Evolutionary conservation across 2,329 filamentous ascomycete genomes (phyloP).

Genomic region (Fusarium sp.): DNA sequence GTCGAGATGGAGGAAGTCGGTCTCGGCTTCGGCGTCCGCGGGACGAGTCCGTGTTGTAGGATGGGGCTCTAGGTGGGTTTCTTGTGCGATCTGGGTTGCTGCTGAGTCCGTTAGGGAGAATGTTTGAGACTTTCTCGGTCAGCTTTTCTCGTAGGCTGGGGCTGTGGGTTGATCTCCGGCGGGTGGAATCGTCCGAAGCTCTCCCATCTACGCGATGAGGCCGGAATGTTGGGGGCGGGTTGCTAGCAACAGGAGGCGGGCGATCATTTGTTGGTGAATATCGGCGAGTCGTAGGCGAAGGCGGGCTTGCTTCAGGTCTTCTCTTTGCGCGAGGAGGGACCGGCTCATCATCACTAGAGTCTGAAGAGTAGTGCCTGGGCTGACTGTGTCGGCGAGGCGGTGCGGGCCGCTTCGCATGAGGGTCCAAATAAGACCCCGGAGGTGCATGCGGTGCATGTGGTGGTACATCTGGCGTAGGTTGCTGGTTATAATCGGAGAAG

Average conservation of each 20-base stretch:
- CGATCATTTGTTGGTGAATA: slow-evolving; percentile 46
- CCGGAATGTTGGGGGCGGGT: slow-evolving; percentile 43
- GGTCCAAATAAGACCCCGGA: slow-evolving; percentile 48
- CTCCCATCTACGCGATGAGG: slow-evolving; percentile 49
- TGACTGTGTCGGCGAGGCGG: slow-evolving; percentile 61
- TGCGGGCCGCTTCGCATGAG: slow-evolving; percentile 46
- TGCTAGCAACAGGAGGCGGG: slow-evolving; percentile 42
- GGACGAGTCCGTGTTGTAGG: slow-evolving; percentile 44
- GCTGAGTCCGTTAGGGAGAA: slow-evolving; percentile 52
- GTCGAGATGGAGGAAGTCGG: slow-evolving; percentile 52
- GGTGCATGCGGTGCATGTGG: slow-evolving; percentile 44
- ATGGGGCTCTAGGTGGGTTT: slow-evolving; percentile 49
- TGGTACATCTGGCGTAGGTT: slow-evolving; percentile 46
- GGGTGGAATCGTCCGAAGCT: slow-evolving; percentile 46
- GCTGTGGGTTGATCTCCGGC: slow-evolving; percentile 49
- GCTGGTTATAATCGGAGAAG: slow-evolving; percentile 61
- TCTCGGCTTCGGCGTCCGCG: slow-evolving; percentile 54
- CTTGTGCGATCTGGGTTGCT: slow-evolving; percentile 49
- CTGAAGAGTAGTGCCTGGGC: slow-evolving; percentile 55
- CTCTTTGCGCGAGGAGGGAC: slow-evolving; percentile 43
- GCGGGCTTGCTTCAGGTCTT: slow-evolving; percentile 40
- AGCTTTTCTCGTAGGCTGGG: slow-evolving; percentile 58
- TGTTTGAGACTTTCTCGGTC: slow-evolving; percentile 56
- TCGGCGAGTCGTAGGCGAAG: slow-evolving; percentile 48
- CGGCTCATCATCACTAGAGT: slow-evolving; percentile 56